phyloP scores from a whole-genome alignment of 306 rosid genomes.

The Rosa persica region DNA sequence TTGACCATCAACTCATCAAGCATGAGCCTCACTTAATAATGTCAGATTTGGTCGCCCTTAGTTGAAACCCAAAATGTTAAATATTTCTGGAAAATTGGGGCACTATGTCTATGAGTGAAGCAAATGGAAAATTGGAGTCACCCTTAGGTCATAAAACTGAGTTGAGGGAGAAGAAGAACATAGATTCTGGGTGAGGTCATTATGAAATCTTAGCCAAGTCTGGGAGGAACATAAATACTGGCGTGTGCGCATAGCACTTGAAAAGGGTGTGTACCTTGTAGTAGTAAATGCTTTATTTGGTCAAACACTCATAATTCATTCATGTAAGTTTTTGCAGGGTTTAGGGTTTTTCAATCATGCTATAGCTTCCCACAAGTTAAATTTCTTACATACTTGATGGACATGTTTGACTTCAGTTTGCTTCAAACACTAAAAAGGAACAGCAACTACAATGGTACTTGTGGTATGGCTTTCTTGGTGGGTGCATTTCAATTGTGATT shows the following conservation, averaged over 20 bases:
- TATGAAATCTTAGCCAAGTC: slow-evolving; percentile 32
- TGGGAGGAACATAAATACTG: slow-evolving; percentile 49
- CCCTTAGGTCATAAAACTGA: slow-evolving; percentile 21
- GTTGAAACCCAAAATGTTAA: not conserved
- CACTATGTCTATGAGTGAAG: not conserved
- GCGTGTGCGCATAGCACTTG: slow-evolving; percentile 54
- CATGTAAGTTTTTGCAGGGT: slow-evolving; percentile 19
- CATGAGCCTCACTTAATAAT: not conserved
- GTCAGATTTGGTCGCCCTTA: not conserved
- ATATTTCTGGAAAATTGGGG: not conserved
- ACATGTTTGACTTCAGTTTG: slow-evolving; percentile 41
- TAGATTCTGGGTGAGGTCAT: slow-evolving; percentile 67
- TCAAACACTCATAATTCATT: slow-evolving; percentile 34
- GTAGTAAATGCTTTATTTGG: slow-evolving; percentile 65
- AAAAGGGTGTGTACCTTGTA: slow-evolving; percentile 4
- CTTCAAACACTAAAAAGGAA: slow-evolving; percentile 29
- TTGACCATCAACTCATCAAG: slow-evolving; percentile 3
- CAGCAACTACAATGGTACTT: slow-evolving; percentile 45
- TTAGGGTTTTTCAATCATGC: slow-evolving; percentile 46
- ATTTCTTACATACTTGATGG: slow-evolving; percentile 49
- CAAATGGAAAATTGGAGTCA: not conserved
- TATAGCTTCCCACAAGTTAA: slow-evolving; percentile 22
- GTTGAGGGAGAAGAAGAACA: slow-evolving; percentile 47
- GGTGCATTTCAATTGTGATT: not conserved
- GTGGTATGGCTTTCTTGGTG: not conserved